Base-by-base conservation (phyloP, 495 filamentous ascomycete genomes). In the Penicillium samsonianum region DNA sequence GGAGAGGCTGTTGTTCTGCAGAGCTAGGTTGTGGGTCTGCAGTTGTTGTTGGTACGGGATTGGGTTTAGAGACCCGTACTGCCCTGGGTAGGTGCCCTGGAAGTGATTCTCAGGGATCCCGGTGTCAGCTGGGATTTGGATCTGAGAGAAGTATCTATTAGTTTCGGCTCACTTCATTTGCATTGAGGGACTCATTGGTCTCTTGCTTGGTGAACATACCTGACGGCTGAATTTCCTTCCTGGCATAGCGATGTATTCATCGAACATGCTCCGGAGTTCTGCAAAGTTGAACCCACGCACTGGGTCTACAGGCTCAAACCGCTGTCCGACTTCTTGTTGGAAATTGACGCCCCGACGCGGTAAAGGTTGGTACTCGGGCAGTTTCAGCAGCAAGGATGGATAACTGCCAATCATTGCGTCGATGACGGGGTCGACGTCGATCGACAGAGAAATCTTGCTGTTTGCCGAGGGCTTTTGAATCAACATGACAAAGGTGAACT, bases 401-500 rank as follows among this genome's bases (percentile, higher is more conserved):
- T 73, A 78, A 16, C 43, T 69, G 3, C 72, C 65, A 30, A 58
- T 64, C 62, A 68, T 67, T 16, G 65, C 58, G 47, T 73, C 68
- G 20, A 79, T 64, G 4, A 77, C 69, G 0, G 76, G 76, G 5
- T 79, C 71, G 30, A 79, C 71, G 5, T 77, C 70, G 5, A 79
- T 57, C 1, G 54, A 59, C 31, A 79, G 63, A 1, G 49, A 49
- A 3, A 77, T 42, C 0, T 57, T 57, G 46, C 67, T 71, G n/a
- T 72, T 59, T 7, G 67, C 64, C 3, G 58, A 46, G 0, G 72
- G 75, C 30, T 79, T 77, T 37, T 75, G 68, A n/a, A 80, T 61
- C 35, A 83, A 59, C 73, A 83, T 74, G 7, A 79, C 76, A 61
- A 83, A 82, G 17, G 79, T 81, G 53, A 83, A 82, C 47, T 83